Base-by-base conservation (phyloP, 2,329 filamentous ascomycete species). In the Pseudopithomyces chartarum region DNA sequence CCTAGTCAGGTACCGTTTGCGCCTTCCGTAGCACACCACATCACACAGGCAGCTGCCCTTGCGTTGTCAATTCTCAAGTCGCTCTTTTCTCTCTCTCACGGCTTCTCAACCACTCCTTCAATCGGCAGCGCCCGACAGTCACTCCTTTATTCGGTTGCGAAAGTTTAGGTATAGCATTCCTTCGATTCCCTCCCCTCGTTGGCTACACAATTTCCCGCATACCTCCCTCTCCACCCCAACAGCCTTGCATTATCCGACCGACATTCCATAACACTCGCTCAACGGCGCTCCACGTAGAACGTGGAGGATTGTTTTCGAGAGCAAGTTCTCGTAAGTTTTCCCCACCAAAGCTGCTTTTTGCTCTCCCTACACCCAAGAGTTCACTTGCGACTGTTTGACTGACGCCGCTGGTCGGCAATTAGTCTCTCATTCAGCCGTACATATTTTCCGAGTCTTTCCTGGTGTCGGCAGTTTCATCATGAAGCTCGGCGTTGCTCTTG, bases 401-500 rank as follows among this genome's bases (percentile, higher is more conserved):
- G 34, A 66, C 60, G 60, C 59, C 58, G 63, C 63, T 53, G 65
- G 65, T 29, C 60, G 62, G 60, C 51, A 48, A 32, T 8, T 51
- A 60, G 56, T 59, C 56, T 60, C 57, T 54, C 52, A 50, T 63
- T 62, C 57, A 58, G 33, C 55, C 42, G 56, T 64, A 68, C 57
- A 68, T 68, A 67, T 49, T 62, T 60, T 32, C 45, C 44, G 17
- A 39, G 34, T 64, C 44, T 15, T 40, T 23, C 32, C 23, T 3
- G 32, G 55, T 38, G 40, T 49, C n/a, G 42, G 32, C 2, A 39
- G 23, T 12, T 46, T 53, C 60, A 63, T 46, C 60, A 85, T 85
- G 82, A 82, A 80, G 75, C 65, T 71, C 58, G 62, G 71, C 46
- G 56, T 70, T 55, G 70, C 74, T 48, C 55, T 73, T 44, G 65